Percentiles rank a stretch among this genome's conserved stretches.
Conservation (phyloP, 2,329 filamentous ascomycete species). For the Xylaria digitata region DNA sequence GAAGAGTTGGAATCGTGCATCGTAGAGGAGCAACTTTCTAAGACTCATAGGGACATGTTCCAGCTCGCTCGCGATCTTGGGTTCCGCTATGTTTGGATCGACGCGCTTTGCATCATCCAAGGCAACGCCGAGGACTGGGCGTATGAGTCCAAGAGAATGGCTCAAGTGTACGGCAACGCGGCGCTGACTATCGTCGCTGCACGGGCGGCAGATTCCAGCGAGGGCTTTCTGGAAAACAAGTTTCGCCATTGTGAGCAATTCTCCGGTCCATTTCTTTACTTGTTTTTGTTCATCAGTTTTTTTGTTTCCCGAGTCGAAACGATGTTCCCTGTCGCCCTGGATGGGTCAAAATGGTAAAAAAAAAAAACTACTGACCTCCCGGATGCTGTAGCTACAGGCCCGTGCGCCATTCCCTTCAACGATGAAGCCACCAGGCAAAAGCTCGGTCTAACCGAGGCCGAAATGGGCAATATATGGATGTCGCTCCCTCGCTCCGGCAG, state of each 20-base stretch:
- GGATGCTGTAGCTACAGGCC: conserved; percentile 3
- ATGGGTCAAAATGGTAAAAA: too few relatives aligned
- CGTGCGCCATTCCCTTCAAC: conserved; percentile 33
- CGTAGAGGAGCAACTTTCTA: conserved; percentile 35
- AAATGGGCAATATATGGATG: conserved; percentile 29
- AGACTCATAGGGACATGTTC: conserved; percentile 36
- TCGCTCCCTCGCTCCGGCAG: conserved; percentile 22
- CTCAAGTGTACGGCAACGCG: conserved; percentile 37
- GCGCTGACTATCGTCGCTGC: conserved; percentile 39
- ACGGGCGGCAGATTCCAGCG: conserved; percentile 33
- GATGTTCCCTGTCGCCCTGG: too few relatives aligned
- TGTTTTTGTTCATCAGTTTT: too few relatives aligned
- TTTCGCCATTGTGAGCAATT: neutral
- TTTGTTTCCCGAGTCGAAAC: too few relatives aligned
- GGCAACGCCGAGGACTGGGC: conserved; percentile 38
- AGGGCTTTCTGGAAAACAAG: conserved; percentile 36
- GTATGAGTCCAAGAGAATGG: conserved; percentile 34
- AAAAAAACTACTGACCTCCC: too few relatives aligned
- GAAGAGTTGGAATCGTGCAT: conserved; percentile 26
- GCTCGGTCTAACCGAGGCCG: neutral
- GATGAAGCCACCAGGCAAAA: neutral
- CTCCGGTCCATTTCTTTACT: too few relatives aligned
- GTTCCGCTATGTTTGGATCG: conserved; percentile 45
- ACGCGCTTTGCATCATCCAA: conserved; percentile 45
- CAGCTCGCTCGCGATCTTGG: conserved; percentile 31